Base-by-base conservation (phyloP, 208 protist species). In the Lotmaria passim region DNA sequence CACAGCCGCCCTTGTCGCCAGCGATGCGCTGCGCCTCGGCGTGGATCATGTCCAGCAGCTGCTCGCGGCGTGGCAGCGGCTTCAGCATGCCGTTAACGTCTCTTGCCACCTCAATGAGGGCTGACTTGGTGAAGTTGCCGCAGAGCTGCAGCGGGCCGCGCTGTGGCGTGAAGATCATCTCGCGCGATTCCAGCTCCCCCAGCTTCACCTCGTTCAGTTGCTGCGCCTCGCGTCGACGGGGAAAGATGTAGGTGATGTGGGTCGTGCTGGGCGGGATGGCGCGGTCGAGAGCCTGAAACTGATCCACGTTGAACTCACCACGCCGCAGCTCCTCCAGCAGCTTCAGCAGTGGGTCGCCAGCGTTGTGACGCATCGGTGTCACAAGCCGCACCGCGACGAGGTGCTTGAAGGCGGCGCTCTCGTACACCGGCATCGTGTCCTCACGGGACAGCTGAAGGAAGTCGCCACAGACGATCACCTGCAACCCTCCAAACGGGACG, bases 391-490 rank as follows among this genome's bases (percentile, higher is more conserved):
- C 57, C 41, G 75, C 39, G 24, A 94, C 55, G 28, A 96, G 65
- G 46, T 86, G 59, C 33, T 69, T 23, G 55, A 96, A 94, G 10
- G 78, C 78, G 0, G 46, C 69, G 47, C 80, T 87, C 64, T 80
- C 41, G 79, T 90, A 96, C 24, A 74, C 77, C 3, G 87, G 89
- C 28, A 81, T 69, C 12, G 73, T 51, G 5, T 81, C 65, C 4
- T 73, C 60, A 23, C 63, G 84, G 4, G 87, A 85, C 7, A 98
- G 87, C 84, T 98, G 93, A 55, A 97, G 51, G 74, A 98, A 97
- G 72, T 98, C 95, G 2, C 95, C 95, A 65, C 91, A 97, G 3
- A 87, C 65, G 57, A 98, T 93, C 15, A 97, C 72, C 53, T 98
- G 95, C 7, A 97, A 79, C 19, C 95, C 95, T 24, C 95, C 95